Percentiles rank a stretch among this genome's conserved stretches.
Evolutionary conservation across 2,329 filamentous ascomycete species (phyloP).

Genomic region (Pseudofabraea citricarpa): DNA sequence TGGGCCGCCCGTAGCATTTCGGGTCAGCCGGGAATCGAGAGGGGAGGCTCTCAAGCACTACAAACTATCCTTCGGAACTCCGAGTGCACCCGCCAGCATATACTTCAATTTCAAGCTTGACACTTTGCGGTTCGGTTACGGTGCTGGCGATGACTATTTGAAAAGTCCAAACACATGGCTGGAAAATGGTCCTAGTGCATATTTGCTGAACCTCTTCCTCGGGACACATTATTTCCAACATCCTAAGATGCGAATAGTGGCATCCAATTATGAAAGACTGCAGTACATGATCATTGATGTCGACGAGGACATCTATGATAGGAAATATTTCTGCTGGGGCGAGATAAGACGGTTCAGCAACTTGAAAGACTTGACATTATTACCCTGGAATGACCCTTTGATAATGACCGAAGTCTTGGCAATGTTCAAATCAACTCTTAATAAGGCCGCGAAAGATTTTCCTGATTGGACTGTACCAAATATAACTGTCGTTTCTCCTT

Average conservation of each 20-base stretch:
- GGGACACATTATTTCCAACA: slow-evolving; percentile 9
- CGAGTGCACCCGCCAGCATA: slow-evolving; percentile 7
- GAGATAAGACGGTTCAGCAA: slow-evolving; percentile 11
- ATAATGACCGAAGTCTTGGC: slow-evolving; percentile 3
- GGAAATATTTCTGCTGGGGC: slow-evolving; percentile 14
- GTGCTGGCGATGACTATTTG: background rate
- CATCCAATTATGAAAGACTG: slow-evolving; percentile 13
- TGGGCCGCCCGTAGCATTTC: slow-evolving; percentile 11
- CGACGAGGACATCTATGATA: slow-evolving; percentile 11
- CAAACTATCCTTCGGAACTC: slow-evolving; percentile 10
- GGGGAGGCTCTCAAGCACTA: slow-evolving; percentile 13
- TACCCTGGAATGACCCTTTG: slow-evolving; percentile 11
- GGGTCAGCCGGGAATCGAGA: slow-evolving; percentile 16
- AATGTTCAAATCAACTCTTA: slow-evolving; percentile 6
- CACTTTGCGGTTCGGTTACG: slow-evolving; percentile 10
- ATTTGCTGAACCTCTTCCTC: slow-evolving; percentile 14
- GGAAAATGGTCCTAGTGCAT: slow-evolving; percentile 3
- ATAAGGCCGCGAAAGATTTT: slow-evolving; percentile 2
- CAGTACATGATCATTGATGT: slow-evolving; percentile 11
- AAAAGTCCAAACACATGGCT: background rate
- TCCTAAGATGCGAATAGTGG: background rate
- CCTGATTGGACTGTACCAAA: slow-evolving; percentile 11
- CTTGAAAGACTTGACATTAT: slow-evolving; percentile 12
- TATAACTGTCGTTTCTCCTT: slow-evolving; percentile 5
- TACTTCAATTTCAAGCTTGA: slow-evolving; percentile 18